These are phyloP conservation scores for Elsinoe australis DNA, from an alignment of 2,329 filamentous ascomycete genomes.

Conservation along the genomic window DNA sequence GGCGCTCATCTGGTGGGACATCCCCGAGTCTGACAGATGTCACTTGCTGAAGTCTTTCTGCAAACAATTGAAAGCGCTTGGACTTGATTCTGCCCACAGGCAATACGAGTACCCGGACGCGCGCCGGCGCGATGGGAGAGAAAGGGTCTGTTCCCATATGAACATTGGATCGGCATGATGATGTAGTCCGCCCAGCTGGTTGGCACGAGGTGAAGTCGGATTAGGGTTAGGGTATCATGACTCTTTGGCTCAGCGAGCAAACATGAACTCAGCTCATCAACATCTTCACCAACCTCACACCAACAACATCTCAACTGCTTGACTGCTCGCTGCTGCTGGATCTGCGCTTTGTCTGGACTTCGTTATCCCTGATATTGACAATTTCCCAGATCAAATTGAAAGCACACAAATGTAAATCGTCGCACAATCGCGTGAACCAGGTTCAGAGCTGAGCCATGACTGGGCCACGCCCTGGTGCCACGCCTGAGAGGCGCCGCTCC, in stretches of 20 bases:
- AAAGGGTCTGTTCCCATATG: conserved; percentile 84
- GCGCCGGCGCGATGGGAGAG: conserved; percentile 83
- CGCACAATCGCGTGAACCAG: conserved; percentile 1
- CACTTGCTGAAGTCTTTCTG: conserved; percentile 68
- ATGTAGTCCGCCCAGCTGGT: not conserved
- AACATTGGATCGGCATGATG: conserved; percentile 36
- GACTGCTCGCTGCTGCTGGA: too few species aligned
- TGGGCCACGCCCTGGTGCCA: conserved; percentile 11
- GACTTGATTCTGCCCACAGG: conserved; percentile 81
- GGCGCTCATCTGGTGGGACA: conserved; percentile 73
- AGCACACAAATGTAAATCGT: not conserved
- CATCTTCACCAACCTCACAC: too few species aligned
- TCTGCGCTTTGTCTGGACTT: too few species aligned
- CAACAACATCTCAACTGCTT: too few species aligned
- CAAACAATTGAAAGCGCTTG: conserved; percentile 69
- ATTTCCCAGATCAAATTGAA: not conserved
- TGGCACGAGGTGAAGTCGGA: too few species aligned
- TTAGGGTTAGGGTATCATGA: too few species aligned
- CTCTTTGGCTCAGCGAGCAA: too few species aligned
- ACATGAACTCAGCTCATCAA: too few species aligned
- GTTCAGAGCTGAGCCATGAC: not conserved
- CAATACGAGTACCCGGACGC: conserved; percentile 78
- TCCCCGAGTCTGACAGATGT: conserved; percentile 78
- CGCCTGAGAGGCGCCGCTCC: conserved; percentile 17
- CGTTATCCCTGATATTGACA: too few species aligned